Percentiles rank a stretch among this genome's conserved stretches.
These are phyloP conservation scores for Lepidium africanum DNA, from an alignment of 345 rosid species.

Conservation along the genomic window DNA sequence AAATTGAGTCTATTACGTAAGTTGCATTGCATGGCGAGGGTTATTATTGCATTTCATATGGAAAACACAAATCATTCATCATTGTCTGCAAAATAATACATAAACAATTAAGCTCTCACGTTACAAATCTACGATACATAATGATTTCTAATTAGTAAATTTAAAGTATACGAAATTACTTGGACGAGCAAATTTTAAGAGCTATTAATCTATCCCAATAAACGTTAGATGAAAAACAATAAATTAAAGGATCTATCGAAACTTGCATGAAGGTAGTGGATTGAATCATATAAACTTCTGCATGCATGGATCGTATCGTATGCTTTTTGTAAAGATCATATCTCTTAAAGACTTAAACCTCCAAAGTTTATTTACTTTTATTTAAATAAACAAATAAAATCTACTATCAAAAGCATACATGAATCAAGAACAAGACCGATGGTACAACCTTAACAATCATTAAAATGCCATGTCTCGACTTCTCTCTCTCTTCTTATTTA, in stretches of 20 bases:
- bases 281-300: slow-evolving; percentile 22
- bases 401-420: slow-evolving; percentile 21
- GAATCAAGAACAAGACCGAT: slow-evolving; percentile 1
- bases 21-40: slow-evolving; percentile 27
- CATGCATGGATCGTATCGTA: slow-evolving; percentile 26
- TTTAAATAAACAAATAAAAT: background rate
- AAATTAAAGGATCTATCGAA: slow-evolving; percentile 8
- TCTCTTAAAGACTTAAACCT: slow-evolving; percentile 13
- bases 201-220: background rate
- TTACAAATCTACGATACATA: background rate
- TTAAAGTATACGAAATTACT: background rate
- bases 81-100: slow-evolving; percentile 15
- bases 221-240: background rate
- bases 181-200: background rate
- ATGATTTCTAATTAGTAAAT: background rate
- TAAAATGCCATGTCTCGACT: background rate
- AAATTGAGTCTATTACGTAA: slow-evolving; percentile 13
- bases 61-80: slow-evolving; percentile 15
- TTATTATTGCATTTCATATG: slow-evolving; percentile 24
- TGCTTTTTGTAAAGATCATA: slow-evolving; percentile 18
- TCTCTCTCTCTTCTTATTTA: slow-evolving; percentile 14
- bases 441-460: slow-evolving; percentile 14
- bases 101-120: slow-evolving; percentile 22
- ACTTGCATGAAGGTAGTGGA: slow-evolving; percentile 22
- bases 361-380: slow-evolving; percentile 7